Percentiles rank a stretch among this genome's conserved stretches.
phyloP scores from a whole-genome alignment of 2,329 filamentous ascomycete genomes.

The Diplodia intermedia region DNA sequence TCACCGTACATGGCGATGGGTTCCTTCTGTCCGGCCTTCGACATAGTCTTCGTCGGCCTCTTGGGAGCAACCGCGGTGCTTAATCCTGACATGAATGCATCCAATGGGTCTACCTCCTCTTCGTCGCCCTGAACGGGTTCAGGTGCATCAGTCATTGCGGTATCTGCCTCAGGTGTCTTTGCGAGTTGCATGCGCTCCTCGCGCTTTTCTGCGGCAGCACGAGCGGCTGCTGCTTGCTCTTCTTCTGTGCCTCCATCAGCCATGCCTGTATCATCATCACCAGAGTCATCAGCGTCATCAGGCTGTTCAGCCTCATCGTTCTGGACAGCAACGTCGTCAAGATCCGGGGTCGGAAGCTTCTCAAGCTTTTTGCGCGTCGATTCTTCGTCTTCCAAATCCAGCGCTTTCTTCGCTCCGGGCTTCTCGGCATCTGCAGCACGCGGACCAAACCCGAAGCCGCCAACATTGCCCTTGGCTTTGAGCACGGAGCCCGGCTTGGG shows the following conservation, averaged over 20 bases:
- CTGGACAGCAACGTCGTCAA: slow-evolving; percentile 57
- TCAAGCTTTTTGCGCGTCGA: slow-evolving; percentile 85
- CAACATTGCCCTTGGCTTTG: slow-evolving; percentile 75
- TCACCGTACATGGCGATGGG: slow-evolving; percentile 84
- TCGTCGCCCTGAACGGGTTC: slow-evolving; percentile 52
- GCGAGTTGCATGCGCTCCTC: slow-evolving; percentile 61
- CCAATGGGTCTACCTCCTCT: slow-evolving; percentile 84
- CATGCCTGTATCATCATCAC: slow-evolving; percentile 77
- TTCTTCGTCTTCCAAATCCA: slow-evolving; percentile 89
- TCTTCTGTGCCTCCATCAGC: slow-evolving; percentile 84
- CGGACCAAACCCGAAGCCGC: slow-evolving; percentile 79
- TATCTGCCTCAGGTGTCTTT: slow-evolving; percentile 49
- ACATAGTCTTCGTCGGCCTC: slow-evolving; percentile 40
- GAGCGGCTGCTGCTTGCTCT: slow-evolving; percentile 82
- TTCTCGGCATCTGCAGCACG: slow-evolving; percentile 74
- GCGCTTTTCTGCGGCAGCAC: slow-evolving; percentile 80
- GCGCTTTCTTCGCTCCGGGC: slow-evolving; percentile 71
- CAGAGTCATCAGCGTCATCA: slow-evolving; percentile 65
- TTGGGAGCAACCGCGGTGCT: slow-evolving; percentile 57
- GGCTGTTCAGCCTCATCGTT: slow-evolving; percentile 51
- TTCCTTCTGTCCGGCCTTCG: slow-evolving; percentile 67
- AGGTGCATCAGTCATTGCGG: slow-evolving; percentile 51
- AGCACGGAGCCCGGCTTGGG: slow-evolving; percentile 47
- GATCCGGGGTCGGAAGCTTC: slow-evolving; percentile 73
- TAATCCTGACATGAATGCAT: slow-evolving; percentile 92